phyloP scores from a whole-genome alignment of 768 basidiomycete species.

The Neoboletus magnificus region DNA sequence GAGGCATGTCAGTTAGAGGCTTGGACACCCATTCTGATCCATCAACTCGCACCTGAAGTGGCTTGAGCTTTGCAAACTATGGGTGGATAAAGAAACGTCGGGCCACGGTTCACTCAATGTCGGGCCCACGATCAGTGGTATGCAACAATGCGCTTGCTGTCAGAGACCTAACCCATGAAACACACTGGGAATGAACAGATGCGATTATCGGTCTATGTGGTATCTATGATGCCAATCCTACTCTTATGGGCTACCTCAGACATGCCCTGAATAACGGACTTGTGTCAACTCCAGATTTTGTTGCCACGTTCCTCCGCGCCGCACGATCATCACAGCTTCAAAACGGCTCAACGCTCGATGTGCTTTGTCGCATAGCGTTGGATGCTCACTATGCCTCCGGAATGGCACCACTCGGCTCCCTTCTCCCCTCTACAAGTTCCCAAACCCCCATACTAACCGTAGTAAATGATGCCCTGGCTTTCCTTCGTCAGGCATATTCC shows the following conservation, averaged over 20 bases:
- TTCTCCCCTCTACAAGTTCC: slow-evolving; percentile 50
- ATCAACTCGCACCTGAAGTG: slow-evolving; percentile 44
- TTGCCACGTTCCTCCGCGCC: slow-evolving; percentile 64
- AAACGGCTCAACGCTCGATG: slow-evolving; percentile 62
- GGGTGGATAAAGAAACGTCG: slow-evolving; percentile 47
- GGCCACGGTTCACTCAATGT: slow-evolving; percentile 37
- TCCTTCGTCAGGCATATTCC: slow-evolving; percentile 56
- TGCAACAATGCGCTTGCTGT: background rate
- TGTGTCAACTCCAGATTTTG: slow-evolving; percentile 56
- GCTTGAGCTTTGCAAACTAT: slow-evolving; percentile 60
- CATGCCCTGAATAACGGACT: slow-evolving; percentile 53
- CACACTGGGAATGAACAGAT: slow-evolving; percentile 40
- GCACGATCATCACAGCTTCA: slow-evolving; percentile 64
- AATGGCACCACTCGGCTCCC: slow-evolving; percentile 49
- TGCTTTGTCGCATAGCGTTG: slow-evolving; percentile 63
- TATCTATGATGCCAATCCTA: slow-evolving; percentile 66
- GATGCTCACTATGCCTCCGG: slow-evolving; percentile 62
- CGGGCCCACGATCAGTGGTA: slow-evolving; percentile 63
- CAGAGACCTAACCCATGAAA: slow-evolving; percentile 1
- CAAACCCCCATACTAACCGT: slow-evolving; percentile 48
- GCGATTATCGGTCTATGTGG: slow-evolving; percentile 66
- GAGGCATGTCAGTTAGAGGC: slow-evolving; percentile 16
- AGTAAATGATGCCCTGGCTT: slow-evolving; percentile 57
- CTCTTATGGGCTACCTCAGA: slow-evolving; percentile 63
- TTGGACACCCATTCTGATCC: background rate